A percentile compares a stretch with the other conserved stretches of the same genome.
Conservation (phyloP, 73 alveolate species). For the Vitrella brassicaformis region DNA sequence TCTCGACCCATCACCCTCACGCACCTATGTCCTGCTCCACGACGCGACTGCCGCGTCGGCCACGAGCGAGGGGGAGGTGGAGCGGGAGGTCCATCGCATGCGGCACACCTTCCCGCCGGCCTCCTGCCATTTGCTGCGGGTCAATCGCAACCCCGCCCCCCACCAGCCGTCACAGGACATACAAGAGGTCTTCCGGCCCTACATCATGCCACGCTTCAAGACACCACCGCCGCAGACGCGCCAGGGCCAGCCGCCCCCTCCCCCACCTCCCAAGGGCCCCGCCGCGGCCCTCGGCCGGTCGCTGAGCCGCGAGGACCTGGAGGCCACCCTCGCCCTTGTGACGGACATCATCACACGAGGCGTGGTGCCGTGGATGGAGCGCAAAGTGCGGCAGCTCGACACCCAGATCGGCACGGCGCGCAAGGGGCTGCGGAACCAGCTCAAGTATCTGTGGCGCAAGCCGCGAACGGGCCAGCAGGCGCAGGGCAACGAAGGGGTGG, state of each 20-base stretch:
- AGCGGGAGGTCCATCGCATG: neutral
- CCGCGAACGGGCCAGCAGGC: conserved; percentile 12
- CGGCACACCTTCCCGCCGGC: too few relatives aligned
- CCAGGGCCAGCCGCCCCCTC: too few relatives aligned
- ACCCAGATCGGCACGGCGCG: neutral
- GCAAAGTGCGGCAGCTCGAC: conserved; percentile 21
- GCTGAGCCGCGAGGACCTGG: conserved; percentile 11
- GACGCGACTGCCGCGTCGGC: neutral
- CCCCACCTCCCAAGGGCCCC: neutral
- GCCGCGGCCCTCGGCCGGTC: conserved; percentile 8
- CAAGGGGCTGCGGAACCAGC: conserved; percentile 29
- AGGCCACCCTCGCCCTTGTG: conserved; percentile 4
- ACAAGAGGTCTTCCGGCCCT: too few relatives aligned
- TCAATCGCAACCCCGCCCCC: too few relatives aligned
- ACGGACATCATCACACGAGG: conserved; percentile 8
- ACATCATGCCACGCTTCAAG: too few relatives aligned
- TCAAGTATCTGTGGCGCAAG: conserved; percentile 31
- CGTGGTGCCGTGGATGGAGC: conserved; percentile 32
- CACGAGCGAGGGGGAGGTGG: neutral
- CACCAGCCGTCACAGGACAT: too few relatives aligned
- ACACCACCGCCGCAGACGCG: too few relatives aligned
- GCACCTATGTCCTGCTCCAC: conserved; percentile 2
- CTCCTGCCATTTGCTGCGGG: too few relatives aligned
- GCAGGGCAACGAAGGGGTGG: too few relatives aligned
- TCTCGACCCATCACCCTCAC: conserved; percentile 16